Evolutionary conservation across 1,284 basidiomycete genomes (phyloP).

Genomic region (Cryptococcus wingfieldii): DNA sequence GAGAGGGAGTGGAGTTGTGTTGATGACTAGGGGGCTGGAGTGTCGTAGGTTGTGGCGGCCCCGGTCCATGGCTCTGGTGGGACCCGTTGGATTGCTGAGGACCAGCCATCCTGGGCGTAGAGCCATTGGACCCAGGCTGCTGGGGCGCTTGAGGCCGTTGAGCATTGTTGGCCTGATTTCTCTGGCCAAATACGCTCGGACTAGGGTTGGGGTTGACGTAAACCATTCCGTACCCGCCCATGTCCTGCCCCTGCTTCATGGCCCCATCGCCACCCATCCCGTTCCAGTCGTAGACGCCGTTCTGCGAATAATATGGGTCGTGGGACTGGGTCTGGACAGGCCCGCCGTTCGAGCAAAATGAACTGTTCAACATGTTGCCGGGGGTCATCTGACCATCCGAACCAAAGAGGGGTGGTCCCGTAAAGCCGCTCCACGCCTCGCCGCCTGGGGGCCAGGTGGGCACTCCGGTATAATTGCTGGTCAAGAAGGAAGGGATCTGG

Average conservation of each 20-base stretch:
- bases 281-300: conserved; percentile 2
- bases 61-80: not conserved
- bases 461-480: conserved; percentile 29
- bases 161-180: not conserved
- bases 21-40: not conserved
- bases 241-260: not conserved
- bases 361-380: conserved; percentile 15
- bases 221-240: conserved; percentile 10
- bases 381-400: conserved; percentile 19
- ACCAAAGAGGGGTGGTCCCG: conserved; percentile 22
- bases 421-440: conserved; percentile 43
- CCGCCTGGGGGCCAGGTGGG: conserved; percentile 40
- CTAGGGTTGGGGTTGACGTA: conserved; percentile 34
- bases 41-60: not conserved
- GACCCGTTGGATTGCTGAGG: not conserved
- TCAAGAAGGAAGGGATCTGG: conserved; percentile 34
- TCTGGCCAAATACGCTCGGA: conserved; percentile 5
- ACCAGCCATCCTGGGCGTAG: not conserved
- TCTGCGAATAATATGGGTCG: too few relatives aligned
- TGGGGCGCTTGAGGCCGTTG: too few relatives aligned
- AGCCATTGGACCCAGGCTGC: too few relatives aligned
- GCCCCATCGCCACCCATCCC: not conserved
- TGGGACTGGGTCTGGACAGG: too few relatives aligned
- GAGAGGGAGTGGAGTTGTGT: not conserved
- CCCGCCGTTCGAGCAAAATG: too few relatives aligned